Conservation (phyloP, 148 eudicot genomes). For the Simmondsia chinensis region DNA sequence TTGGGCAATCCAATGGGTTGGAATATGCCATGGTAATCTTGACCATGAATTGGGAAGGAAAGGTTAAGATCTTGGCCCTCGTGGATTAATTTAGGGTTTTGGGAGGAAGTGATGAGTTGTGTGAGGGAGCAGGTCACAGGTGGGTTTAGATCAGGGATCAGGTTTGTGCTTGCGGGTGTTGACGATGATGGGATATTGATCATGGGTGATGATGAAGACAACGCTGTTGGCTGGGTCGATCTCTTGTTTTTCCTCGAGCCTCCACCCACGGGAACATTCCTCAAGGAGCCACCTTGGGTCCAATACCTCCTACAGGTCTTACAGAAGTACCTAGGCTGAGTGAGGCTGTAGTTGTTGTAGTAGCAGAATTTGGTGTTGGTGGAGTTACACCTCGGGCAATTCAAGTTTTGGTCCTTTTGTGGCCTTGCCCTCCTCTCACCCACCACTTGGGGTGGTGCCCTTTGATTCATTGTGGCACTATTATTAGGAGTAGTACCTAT, state of each 20-base stretch:
- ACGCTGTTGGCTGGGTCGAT: slow-evolving; percentile 15
- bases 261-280: slow-evolving; percentile 78
- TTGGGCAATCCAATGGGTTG: slow-evolving; percentile 23
- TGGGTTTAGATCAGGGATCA: slow-evolving; percentile 50
- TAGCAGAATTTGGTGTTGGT: slow-evolving; percentile 79
- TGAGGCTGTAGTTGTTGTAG: slow-evolving; percentile 79
- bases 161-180: background rate
- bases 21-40: slow-evolving; percentile 24
- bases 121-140: slow-evolving; percentile 18
- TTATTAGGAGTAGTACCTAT: slow-evolving; percentile 13
- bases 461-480: slow-evolving; percentile 12
- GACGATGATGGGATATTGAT: background rate
- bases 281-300: slow-evolving; percentile 74
- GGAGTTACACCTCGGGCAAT: slow-evolving; percentile 72
- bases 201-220: slow-evolving; percentile 10
- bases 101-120: slow-evolving; percentile 20
- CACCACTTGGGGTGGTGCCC: slow-evolving; percentile 8
- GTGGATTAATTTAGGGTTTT: slow-evolving; percentile 43
- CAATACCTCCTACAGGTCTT: slow-evolving; percentile 82
- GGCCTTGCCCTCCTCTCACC: slow-evolving; percentile 46
- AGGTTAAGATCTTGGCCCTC: slow-evolving; percentile 59
- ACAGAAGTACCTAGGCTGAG: slow-evolving; percentile 79
- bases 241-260: slow-evolving; percentile 80
- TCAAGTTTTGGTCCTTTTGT: slow-evolving; percentile 53
- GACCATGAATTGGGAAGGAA: slow-evolving; percentile 30